phyloP scores from a whole-genome alignment of 257 asterid genomes.

The Ligustrum vulgare region DNA sequence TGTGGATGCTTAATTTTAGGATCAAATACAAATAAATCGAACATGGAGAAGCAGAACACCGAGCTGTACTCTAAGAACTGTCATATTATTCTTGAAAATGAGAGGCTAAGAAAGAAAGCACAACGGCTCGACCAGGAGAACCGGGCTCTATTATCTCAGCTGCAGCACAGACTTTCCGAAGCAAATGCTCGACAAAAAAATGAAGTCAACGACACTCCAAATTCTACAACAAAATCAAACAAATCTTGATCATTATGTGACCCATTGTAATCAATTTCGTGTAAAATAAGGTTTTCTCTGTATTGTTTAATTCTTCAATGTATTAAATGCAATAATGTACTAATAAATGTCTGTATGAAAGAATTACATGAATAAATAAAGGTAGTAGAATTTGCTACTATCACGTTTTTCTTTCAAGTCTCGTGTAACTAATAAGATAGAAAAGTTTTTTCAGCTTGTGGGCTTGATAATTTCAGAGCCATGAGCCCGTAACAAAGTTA shows the following conservation, averaged over 20 bases:
- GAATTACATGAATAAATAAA: not conserved
- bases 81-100: conserved; percentile 47
- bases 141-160: conserved; percentile 41
- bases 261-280: not conserved
- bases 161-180: conserved; percentile 38
- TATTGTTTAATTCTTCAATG: not conserved
- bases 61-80: conserved; percentile 54
- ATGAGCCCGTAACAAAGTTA: too few species aligned
- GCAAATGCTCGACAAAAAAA: conserved; percentile 18
- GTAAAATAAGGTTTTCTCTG: not conserved
- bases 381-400: too few species aligned
- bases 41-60: conserved; percentile 50
- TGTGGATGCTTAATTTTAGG: conserved; percentile 20
- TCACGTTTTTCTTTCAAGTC: too few species aligned
- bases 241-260: conserved; percentile 23
- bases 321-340: too few species aligned
- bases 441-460: too few species aligned
- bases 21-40: not conserved
- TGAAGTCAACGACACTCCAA: conserved; percentile 20
- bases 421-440: too few species aligned
- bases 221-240: conserved; percentile 25
- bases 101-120: conserved; percentile 52
- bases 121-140: conserved; percentile 53
- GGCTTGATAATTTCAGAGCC: too few species aligned
- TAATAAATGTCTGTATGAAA: too few species aligned